Evolutionary conservation across 331 rosid genomes (phyloP), one percentile per base, ranked within the genome.

Genomic region (Spiraea crenata): DNA sequence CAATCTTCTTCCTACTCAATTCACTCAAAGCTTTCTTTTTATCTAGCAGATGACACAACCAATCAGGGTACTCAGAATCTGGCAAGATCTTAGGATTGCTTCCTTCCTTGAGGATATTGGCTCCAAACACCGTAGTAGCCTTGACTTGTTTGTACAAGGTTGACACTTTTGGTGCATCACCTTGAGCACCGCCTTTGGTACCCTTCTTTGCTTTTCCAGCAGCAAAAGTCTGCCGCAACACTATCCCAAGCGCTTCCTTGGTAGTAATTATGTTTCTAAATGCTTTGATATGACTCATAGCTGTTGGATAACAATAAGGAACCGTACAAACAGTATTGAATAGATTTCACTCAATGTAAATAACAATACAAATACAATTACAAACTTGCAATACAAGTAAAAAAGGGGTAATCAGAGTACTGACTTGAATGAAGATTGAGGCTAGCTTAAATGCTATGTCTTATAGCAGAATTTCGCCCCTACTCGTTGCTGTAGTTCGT

Each of bases 81-180:
- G 95, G 73, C 72, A 80, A 63, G 72, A 92, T 47, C 79, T 92
- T 89, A 14, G 95, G 95, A 76, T 92, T 95, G 13, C 67, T 39
- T 35, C 84, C 89, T 0, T 92, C 98, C 80, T 92, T 89, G 60
- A 89, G 91, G 69, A 77, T 85, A 84, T 83, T 92, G 66, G 89
- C 96, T 69, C 96, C 92, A 69, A 92, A 91, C 66, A 86, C 91
- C n/a, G 93, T 88, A 4, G 83, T 83, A 54, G 95, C 70, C 85
- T 83, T 4, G 63, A 89, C 82, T 82, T 92, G 91, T 76, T 92
- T 90, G 84, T 90, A 84, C 57, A 92, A 89, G 10, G 34, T 60
- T n/a, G 96, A 90, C 12, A 73, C 86, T 79, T 90, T 88, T 14
- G 96, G 91, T 50, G 82, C 90, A 77, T 92, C 96, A 19, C 74